Conservation (phyloP, 345 rosid species). For the Moringa oleifera region DNA sequence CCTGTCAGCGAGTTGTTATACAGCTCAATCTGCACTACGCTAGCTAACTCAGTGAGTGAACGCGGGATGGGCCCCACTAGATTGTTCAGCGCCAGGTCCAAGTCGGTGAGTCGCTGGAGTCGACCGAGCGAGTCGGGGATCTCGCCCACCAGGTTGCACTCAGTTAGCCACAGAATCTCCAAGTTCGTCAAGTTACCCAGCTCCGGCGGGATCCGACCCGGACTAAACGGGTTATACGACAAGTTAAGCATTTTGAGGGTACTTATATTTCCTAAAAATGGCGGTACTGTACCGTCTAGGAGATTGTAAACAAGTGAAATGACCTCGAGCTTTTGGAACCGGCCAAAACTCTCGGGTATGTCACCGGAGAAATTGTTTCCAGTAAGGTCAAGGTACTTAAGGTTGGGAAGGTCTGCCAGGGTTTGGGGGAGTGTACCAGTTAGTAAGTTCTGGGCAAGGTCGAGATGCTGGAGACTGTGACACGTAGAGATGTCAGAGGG, state of each 20-base stretch:
- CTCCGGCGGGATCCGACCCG: slow-evolving; percentile 80
- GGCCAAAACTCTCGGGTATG: slow-evolving; percentile 61
- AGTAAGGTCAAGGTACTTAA: slow-evolving; percentile 59
- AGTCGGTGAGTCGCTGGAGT: slow-evolving; percentile 60
- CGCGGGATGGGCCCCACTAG: slow-evolving; percentile 63
- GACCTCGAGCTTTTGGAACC: slow-evolving; percentile 70
- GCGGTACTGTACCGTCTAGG: slow-evolving; percentile 63
- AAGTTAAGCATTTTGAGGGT: slow-evolving; percentile 70
- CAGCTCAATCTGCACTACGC: slow-evolving; percentile 83
- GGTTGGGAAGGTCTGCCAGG: slow-evolving; percentile 47
- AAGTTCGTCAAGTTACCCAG: slow-evolving; percentile 72
- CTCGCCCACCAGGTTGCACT: slow-evolving; percentile 70
- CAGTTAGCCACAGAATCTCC: slow-evolving; percentile 89
- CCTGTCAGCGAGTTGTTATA: slow-evolving; percentile 93
- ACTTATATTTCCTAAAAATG: slow-evolving; percentile 57
- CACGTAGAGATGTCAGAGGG: slow-evolving; percentile 63
- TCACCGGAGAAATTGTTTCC: slow-evolving; percentile 90
- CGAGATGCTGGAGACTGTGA: slow-evolving; percentile 50
- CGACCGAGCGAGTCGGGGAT: slow-evolving; percentile 83
- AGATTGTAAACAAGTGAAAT: slow-evolving; percentile 75
- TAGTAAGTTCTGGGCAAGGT: slow-evolving; percentile 74
- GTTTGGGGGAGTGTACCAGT: slow-evolving; percentile 60
- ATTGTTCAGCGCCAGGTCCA: slow-evolving; percentile 76
- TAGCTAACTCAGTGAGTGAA: slow-evolving; percentile 54
- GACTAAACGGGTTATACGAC: slow-evolving; percentile 78